These are phyloP conservation scores for Phylloporus arenicola DNA, from an alignment of 768 basidiomycete species.

Conservation along the genomic window DNA sequence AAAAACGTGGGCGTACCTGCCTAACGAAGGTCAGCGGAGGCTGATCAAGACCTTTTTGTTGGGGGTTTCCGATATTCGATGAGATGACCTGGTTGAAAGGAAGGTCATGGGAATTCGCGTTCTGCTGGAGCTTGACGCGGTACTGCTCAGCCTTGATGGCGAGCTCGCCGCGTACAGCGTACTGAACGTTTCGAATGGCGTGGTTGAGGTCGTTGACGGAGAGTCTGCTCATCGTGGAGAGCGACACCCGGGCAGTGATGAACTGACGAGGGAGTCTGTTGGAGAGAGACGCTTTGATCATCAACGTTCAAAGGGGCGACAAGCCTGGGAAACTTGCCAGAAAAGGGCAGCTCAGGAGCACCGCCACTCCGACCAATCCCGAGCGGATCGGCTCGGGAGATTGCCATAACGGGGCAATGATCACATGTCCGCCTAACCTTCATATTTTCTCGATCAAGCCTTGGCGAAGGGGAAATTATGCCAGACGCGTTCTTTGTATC, in stretches of 20 bases:
- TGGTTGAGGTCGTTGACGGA: constrained; percentile 76
- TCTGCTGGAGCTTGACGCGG: constrained; percentile 60
- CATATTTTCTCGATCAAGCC: constrained; percentile 20
- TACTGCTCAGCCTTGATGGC: constrained; percentile 90
- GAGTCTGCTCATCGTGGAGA: constrained; percentile 48
- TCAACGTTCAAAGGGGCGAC: neutral
- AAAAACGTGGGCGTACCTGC: constrained; percentile 56
- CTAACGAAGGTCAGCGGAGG: constrained; percentile 86
- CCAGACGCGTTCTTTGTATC: constrained; percentile 79
- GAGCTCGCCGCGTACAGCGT: constrained; percentile 95
- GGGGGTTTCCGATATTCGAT: constrained; percentile 97
- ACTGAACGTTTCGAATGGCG: constrained; percentile 80
- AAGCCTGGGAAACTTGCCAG: neutral
- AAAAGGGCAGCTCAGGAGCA: neutral
- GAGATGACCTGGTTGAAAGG: constrained; percentile 88
- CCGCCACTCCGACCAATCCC: neutral
- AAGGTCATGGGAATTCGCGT: constrained; percentile 42
- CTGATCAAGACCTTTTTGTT: constrained; percentile 92
- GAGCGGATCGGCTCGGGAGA: neutral
- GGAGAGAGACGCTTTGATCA: neutral
- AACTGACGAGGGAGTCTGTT: neutral
- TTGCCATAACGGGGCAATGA: neutral
- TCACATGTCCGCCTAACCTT: constrained; percentile 3
- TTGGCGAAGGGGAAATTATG: constrained; percentile 38
- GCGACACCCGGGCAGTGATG: neutral